These are phyloP conservation scores for Colletotrichum lupini DNA, from an alignment of 2,329 filamentous ascomycete species.

Conservation along the genomic window DNA sequence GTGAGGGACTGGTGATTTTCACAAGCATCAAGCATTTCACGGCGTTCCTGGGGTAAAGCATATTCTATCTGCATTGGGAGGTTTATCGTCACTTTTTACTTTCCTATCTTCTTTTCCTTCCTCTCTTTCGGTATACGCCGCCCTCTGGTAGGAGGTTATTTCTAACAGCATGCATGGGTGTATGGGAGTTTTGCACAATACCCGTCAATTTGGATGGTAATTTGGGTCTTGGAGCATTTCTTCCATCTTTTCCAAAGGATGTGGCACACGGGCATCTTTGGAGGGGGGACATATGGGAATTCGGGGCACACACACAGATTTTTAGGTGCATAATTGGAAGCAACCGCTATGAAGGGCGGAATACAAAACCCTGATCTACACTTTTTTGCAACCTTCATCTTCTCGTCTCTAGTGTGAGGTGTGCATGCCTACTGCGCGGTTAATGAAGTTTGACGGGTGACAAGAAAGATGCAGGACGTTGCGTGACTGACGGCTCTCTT, in stretches of 20 bases:
- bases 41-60: conserved; percentile 7
- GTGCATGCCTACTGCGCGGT: not conserved
- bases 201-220: conserved; percentile 23
- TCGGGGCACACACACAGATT: not conserved
- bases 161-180: conserved; percentile 13
- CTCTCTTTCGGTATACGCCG: conserved; percentile 17
- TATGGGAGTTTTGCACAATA: conserved; percentile 20
- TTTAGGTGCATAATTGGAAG: conserved; percentile 16
- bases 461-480: not conserved
- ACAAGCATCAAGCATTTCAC: conserved; percentile 10
- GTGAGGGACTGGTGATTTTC: conserved; percentile 9
- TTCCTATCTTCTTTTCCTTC: not conserved
- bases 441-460: not conserved
- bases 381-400: not conserved
- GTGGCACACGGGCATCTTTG: no score
- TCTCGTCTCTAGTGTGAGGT: not conserved
- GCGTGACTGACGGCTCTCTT: not conserved
- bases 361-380: conserved; percentile 11
- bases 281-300: no score
- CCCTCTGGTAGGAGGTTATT: conserved; percentile 7
- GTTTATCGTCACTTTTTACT: conserved; percentile 22
- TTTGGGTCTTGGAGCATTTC: not conserved
- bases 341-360: conserved; percentile 7
- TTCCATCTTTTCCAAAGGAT: not conserved
- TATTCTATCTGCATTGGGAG: conserved; percentile 39